Percentiles rank a stretch among this genome's conserved stretches.
phyloP scores from a whole-genome alignment of 352 stramenopile species.

The Globisporangium abappressorium region DNA sequence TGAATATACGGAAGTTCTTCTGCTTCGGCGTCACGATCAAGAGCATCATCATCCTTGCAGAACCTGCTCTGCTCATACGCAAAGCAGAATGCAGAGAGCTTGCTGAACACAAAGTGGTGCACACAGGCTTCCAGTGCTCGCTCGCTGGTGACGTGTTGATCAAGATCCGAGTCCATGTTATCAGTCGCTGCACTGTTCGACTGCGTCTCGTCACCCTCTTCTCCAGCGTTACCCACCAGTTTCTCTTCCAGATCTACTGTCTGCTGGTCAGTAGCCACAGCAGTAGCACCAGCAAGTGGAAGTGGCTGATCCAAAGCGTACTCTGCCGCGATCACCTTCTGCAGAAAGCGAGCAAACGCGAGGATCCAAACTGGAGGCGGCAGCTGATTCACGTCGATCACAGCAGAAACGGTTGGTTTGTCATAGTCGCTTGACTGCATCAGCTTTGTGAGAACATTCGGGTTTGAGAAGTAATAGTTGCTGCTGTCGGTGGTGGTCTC shows the following conservation, averaged over 20 bases:
- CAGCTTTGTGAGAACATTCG: neutral
- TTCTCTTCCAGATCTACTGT: neutral
- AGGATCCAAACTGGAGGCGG: slow-evolving; percentile 7
- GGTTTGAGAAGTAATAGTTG: neutral
- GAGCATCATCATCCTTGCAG: neutral
- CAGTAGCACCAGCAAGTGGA: neutral
- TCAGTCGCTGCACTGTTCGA: neutral
- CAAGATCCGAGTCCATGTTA: neutral
- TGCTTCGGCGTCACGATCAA: neutral
- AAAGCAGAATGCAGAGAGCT: slow-evolving; percentile 4
- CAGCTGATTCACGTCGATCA: slow-evolving; percentile 4
- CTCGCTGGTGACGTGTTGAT: neutral
- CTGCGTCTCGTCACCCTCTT: neutral
- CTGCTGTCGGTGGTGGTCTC: neutral
- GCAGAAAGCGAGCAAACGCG: slow-evolving; percentile 16
- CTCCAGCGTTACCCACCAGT: neutral
- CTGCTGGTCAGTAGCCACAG: too few relatives aligned
- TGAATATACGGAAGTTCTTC: slow-evolving; percentile 12
- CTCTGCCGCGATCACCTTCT: slow-evolving; percentile 11
- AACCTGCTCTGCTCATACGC: slow-evolving; percentile 9
- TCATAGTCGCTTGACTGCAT: neutral
- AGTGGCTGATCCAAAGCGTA: slow-evolving; percentile 7
- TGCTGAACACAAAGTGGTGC: slow-evolving; percentile 15
- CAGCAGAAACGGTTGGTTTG: neutral
- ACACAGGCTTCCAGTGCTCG: slow-evolving; percentile 12